Evolutionary conservation across 805 yeast genomes (phyloP).

Genomic region (Danielozyma ontarioensis): DNA sequence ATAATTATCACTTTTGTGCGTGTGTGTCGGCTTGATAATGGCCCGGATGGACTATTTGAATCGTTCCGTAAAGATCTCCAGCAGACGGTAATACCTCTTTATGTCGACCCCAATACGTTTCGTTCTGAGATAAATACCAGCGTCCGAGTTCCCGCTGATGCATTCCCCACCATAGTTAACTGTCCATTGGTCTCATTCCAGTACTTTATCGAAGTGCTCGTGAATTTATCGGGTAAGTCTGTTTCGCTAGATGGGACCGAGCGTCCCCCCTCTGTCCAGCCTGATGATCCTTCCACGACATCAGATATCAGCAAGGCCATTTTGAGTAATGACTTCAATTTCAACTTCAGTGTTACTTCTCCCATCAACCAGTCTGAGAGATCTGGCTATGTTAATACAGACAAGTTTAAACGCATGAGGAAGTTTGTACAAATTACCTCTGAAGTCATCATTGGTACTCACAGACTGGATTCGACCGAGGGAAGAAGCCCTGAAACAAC

Average conservation of each 20-base stretch:
- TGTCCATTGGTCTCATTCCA: slow-evolving; percentile 73
- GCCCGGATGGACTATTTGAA: slow-evolving; percentile 56
- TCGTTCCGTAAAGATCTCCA: slow-evolving; percentile 80
- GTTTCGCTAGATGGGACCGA: slow-evolving; percentile 22
- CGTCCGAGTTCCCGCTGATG: slow-evolving; percentile 74
- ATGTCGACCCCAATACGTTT: slow-evolving; percentile 64
- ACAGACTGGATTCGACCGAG: slow-evolving; percentile 37
- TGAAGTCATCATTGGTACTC: slow-evolving; percentile 79
- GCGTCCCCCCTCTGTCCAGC: slow-evolving; percentile 5
- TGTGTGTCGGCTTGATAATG: slow-evolving; percentile 61
- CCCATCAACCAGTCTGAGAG: slow-evolving; percentile 24
- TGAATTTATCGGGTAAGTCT: slow-evolving; percentile 68
- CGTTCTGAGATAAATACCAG: slow-evolving; percentile 55
- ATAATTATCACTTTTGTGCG: slow-evolving; percentile 75
- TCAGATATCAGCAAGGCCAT: background rate
- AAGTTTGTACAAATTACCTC: slow-evolving; percentile 79
- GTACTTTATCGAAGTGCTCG: slow-evolving; percentile 76
- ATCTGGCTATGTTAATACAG: slow-evolving; percentile 65
- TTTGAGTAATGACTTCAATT: slow-evolving; percentile 17
- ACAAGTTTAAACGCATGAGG: slow-evolving; percentile 65
- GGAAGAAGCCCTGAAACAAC: background rate
- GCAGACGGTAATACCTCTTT: slow-evolving; percentile 72
- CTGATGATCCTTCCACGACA: slow-evolving; percentile 1
- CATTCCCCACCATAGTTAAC: slow-evolving; percentile 77
- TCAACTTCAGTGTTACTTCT: slow-evolving; percentile 12